Conservation (phyloP, 2,329 filamentous ascomycete species). For the Emericellopsis cladophorae region DNA sequence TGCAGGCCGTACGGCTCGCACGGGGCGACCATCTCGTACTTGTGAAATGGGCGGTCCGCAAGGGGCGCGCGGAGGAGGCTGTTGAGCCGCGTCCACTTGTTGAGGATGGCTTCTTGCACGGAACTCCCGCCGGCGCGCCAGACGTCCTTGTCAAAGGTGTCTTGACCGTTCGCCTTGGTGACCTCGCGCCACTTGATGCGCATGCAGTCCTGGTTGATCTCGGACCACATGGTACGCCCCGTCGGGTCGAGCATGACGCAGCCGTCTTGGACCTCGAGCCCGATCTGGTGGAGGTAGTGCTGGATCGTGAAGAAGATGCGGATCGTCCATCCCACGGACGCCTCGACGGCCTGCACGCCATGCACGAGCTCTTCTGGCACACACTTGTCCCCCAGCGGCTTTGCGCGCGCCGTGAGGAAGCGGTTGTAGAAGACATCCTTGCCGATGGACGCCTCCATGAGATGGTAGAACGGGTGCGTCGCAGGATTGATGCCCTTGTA, state of each 20-base stretch:
- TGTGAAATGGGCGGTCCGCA: not conserved
- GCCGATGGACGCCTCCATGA: conserved; percentile 1
- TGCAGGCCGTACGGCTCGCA: not conserved
- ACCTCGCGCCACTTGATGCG: conserved; percentile 2
- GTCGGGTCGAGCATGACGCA: conserved; percentile 1
- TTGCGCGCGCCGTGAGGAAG: not conserved
- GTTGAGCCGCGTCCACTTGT: conserved; percentile 1
- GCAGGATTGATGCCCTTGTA: not conserved
- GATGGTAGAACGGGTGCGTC: conserved; percentile 1
- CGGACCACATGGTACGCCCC: not conserved
- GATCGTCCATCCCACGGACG: conserved; percentile 13
- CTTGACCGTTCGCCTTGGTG: not conserved
- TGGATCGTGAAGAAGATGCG: conserved; percentile 1
- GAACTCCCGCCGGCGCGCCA: conserved; percentile 1
- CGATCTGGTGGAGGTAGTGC: conserved; percentile 1
- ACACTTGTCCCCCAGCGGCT: not conserved
- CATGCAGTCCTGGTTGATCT: conserved; percentile 2
- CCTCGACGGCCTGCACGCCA: conserved; percentile 63
- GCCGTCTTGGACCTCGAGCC: conserved; percentile 1
- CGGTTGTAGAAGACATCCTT: not conserved
- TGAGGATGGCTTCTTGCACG: not conserved
- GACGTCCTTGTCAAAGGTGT: conserved; percentile 1
- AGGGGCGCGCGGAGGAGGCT: conserved; percentile 1
- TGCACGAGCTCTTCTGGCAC: conserved; percentile 57
- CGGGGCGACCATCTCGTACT: conserved; percentile 1